Evolutionary conservation across 2,329 filamentous ascomycete species (phyloP).

Genomic region (Botrytis hyacinthi): DNA sequence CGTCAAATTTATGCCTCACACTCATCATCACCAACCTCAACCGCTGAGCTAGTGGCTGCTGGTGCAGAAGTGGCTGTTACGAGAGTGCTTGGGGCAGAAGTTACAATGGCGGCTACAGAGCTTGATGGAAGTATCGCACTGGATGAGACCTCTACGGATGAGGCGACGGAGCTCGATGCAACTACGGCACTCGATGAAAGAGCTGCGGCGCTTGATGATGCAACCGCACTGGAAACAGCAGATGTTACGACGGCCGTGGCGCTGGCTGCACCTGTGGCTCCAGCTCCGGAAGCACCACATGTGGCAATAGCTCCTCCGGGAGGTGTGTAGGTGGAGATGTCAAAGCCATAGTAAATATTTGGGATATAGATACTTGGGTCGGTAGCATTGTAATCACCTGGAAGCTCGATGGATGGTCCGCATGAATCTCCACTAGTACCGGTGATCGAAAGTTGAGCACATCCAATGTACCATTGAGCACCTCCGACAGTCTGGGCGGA

Average conservation of each 20-base stretch:
- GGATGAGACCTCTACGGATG: neutral
- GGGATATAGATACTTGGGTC: slow-evolving; percentile 32
- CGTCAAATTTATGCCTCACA: slow-evolving; percentile 9
- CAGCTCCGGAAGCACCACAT: slow-evolving; percentile 14
- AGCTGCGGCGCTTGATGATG: neutral
- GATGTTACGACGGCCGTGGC: neutral
- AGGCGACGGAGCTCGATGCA: neutral
- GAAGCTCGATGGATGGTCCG: slow-evolving; percentile 29
- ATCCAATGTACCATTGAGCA: slow-evolving; percentile 33
- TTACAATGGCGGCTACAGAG: neutral
- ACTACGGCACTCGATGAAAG: neutral
- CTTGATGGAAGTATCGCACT: neutral
- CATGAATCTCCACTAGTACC: slow-evolving; percentile 25
- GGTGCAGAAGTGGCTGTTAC: neutral
- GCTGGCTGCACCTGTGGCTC: neutral
- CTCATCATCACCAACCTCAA: slow-evolving; percentile 1
- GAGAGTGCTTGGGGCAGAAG: neutral
- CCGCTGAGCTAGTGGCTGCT: neutral
- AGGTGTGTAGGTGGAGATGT: slow-evolving; percentile 28
- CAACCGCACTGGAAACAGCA: neutral
- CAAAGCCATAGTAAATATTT: slow-evolving; percentile 30
- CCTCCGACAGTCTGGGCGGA: slow-evolving; percentile 28
- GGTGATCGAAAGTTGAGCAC: slow-evolving; percentile 32
- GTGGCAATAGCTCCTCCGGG: slow-evolving; percentile 30
- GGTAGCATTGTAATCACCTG: slow-evolving; percentile 29